phyloP scores from a whole-genome alignment of 228 moss, liverwort and hornwort genomes.

The Sphagnum magellanicum region DNA sequence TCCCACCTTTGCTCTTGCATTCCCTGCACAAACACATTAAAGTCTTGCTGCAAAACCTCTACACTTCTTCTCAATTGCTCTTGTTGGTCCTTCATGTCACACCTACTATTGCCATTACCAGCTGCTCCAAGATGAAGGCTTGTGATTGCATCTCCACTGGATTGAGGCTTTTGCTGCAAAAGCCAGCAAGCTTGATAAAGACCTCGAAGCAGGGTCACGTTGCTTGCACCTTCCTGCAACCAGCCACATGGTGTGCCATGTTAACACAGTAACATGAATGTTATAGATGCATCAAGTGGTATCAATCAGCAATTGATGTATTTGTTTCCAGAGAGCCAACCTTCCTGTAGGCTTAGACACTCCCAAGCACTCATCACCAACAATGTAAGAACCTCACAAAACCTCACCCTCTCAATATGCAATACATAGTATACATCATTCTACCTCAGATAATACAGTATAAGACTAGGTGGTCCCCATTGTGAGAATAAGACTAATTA shows the following conservation, averaged over 20 bases:
- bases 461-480: too few species aligned
- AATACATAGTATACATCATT: too few species aligned
- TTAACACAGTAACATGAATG: too few species aligned
- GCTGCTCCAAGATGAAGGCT: conserved; percentile 13
- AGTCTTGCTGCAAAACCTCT: conserved; percentile 40
- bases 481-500: too few species aligned
- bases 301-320: background rate
- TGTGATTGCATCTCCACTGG: conserved; percentile 12
- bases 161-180: conserved; percentile 19
- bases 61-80: conserved; percentile 42
- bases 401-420: too few species aligned
- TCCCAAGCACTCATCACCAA: too few species aligned
- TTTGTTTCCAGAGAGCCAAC: too few species aligned
- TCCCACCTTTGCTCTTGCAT: conserved; percentile 70
- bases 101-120: conserved; percentile 11
- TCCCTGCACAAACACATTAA: conserved; percentile 38
- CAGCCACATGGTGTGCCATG: background rate
- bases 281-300: background rate
- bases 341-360: too few species aligned
- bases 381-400: too few species aligned
- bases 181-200: conserved; percentile 90
- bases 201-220: conserved; percentile 53
- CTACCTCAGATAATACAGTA: too few species aligned
- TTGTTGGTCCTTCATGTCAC: conserved; percentile 29
- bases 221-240: conserved; percentile 68